Percentiles rank a stretch among this genome's conserved stretches.
phyloP scores from a whole-genome alignment of 805 yeast genomes.

The Nakazawaea populi region DNA sequence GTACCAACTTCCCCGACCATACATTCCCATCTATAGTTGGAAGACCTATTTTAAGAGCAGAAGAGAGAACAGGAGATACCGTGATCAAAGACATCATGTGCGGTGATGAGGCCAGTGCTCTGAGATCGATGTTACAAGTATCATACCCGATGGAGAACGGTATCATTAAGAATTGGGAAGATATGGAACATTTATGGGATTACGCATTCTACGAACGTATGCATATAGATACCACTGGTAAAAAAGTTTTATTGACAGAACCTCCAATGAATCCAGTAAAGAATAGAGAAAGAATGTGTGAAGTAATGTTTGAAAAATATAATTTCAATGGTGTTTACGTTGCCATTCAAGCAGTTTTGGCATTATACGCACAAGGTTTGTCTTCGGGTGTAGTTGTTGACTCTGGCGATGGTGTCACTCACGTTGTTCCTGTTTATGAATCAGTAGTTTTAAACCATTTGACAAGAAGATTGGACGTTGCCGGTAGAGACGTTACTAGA shows the following conservation, averaged over 20 bases:
- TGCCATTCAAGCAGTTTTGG: conserved; percentile 96
- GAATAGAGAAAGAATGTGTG: conserved; percentile 88
- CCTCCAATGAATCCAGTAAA: conserved; percentile 96
- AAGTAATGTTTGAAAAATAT: conserved; percentile 88
- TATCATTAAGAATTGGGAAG: conserved; percentile 95
- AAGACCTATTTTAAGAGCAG: conserved; percentile 94
- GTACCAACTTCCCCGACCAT: conserved; percentile 94
- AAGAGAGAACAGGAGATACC: conserved; percentile 72
- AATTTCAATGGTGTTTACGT: conserved; percentile 90
- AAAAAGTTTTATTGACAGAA: conserved; percentile 85
- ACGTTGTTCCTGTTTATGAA: conserved; percentile 96
- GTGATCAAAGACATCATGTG: conserved; percentile 96
- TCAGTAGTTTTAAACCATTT: conserved; percentile 93
- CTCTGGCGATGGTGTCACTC: conserved; percentile 98
- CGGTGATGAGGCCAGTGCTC: conserved; percentile 91
- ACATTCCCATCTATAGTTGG: conserved; percentile 98
- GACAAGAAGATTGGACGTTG: conserved; percentile 89
- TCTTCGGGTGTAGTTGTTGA: conserved; percentile 97
- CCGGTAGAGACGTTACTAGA: conserved; percentile 98
- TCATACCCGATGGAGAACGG: conserved; percentile 99
- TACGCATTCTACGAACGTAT: conserved; percentile 91
- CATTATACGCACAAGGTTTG: conserved; percentile 93
- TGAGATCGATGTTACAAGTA: conserved; percentile 82
- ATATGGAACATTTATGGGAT: conserved; percentile 98
- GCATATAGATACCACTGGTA: conserved; percentile 68